Base-by-base conservation (phyloP, 352 stramenopile species). In the Plasmopara viticola region DNA sequence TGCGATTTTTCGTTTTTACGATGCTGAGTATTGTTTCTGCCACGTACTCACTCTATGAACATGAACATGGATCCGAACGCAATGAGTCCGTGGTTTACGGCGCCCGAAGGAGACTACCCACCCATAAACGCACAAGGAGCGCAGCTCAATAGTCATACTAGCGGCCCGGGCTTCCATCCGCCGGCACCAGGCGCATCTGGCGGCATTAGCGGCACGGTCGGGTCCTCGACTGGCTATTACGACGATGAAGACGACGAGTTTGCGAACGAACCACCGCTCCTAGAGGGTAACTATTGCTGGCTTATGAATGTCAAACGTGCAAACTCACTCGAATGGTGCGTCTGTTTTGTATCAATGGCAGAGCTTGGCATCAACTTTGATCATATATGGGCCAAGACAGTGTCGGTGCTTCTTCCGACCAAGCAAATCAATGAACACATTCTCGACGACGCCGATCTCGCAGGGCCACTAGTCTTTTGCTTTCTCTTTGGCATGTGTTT, bases 331-430 rank as follows among this genome's bases (percentile, higher is more conserved):
- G 20, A 25, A 25, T 25, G 20, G 20, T 25, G 1, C 3, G 20
- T 25, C 31, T 12, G 1, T 5, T 42, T 38, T 47, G 18, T 46
- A 42, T 8, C 25, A 58, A 15, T 10, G 15, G 5, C 35, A 90
- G 96, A 99, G 68, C 65, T 99, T 12, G 96, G 95, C 12, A 98
- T 99, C 56, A 95, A 98, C 65, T 97, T 99, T 47, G 76, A 91
- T 31, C 95, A 99, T 61, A 99, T 99, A 57, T 92, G 90, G 68
- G 72, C 83, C 58, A 99, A 99, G 80, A 98, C 90, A 9, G 81
- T 96, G 58, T 94, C 95, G 0, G 95, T 98, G 39, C 68, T 99
- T 34, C 76, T 97, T 31, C 95, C 95, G n/a, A 94, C 79, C 17
- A 90, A 88, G 70, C 71, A 88, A 51, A 87, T 95, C 51, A 87